Percentiles rank a stretch among this genome's conserved stretches.
Evolutionary conservation across 257 asterid species (phyloP).

Genomic region (Solanum clarkiae): DNA sequence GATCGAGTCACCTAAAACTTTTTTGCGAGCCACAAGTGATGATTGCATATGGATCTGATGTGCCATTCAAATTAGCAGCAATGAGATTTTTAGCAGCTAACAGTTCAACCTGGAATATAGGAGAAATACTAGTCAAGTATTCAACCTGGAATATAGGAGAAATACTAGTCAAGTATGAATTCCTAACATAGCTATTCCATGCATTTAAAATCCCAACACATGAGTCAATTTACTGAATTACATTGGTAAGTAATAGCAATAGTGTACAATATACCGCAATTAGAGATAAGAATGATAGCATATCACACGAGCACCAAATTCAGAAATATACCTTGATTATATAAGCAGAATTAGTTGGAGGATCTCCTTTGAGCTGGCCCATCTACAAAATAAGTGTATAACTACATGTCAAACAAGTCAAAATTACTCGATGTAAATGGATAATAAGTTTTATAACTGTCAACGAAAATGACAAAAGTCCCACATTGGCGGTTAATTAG

Average conservation of each 20-base stretch:
- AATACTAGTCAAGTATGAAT: not conserved
- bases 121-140: not conserved
- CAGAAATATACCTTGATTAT: conserved; percentile 57
- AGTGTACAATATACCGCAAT: not conserved
- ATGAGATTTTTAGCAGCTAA: conserved; percentile 89
- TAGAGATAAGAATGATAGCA: not conserved
- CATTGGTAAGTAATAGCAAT: not conserved
- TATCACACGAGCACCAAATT: not conserved
- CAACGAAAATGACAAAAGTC: no score
- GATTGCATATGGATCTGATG: conserved; percentile 90
- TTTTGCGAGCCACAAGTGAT: conserved; percentile 75
- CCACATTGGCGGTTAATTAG: no score
- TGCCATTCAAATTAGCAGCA: conserved; percentile 79
- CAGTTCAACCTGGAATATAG: conserved; percentile 62
- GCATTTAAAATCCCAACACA: not conserved
- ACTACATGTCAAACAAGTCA: conserved; percentile 79
- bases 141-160: conserved; percentile 52
- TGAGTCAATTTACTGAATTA: not conserved
- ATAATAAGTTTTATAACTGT: not conserved
- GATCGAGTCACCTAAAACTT: conserved; percentile 54
- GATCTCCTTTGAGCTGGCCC: conserved; percentile 40
- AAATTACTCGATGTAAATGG: conserved; percentile 32
- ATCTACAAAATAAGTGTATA: conserved; percentile 72
- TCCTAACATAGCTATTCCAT: not conserved
- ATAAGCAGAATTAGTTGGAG: conserved; percentile 39